Percentiles rank a stretch among this genome's conserved stretches.
phyloP scores from a whole-genome alignment of 192 early-diverging fungal genomes.

The Funneliformis geosporum region DNA sequence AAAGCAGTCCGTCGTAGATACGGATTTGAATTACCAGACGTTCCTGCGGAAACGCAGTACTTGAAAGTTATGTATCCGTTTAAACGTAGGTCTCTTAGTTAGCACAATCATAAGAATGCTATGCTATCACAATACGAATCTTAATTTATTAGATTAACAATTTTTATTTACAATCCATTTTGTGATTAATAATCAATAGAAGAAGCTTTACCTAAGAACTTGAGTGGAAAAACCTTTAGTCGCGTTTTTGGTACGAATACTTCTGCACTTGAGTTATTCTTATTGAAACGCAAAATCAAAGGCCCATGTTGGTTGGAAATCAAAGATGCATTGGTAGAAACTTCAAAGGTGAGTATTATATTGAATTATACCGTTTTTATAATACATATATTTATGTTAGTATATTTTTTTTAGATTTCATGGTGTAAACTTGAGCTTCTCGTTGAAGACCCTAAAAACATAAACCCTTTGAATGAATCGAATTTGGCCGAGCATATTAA shows the following conservation, averaged over 20 bases:
- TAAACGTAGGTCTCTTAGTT: slow-evolving; percentile 45
- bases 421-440: slow-evolving; percentile 86
- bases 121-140: not conserved
- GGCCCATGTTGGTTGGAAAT: slow-evolving; percentile 94
- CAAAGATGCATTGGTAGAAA: slow-evolving; percentile 44
- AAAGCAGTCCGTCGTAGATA: slow-evolving; percentile 80
- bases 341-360: not conserved
- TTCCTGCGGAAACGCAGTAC: slow-evolving; percentile 82
- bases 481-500: slow-evolving; percentile 41
- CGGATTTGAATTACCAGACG: slow-evolving; percentile 82
- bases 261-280: slow-evolving; percentile 85
- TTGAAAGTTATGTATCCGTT: slow-evolving; percentile 86
- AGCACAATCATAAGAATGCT: not conserved
- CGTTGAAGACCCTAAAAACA: slow-evolving; percentile 69
- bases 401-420: slow-evolving; percentile 52
- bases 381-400: not conserved
- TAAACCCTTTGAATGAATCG: slow-evolving; percentile 61
- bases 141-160: not conserved
- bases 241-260: slow-evolving; percentile 88
- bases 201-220: slow-evolving; percentile 55
- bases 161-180: not conserved
- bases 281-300: slow-evolving; percentile 94
- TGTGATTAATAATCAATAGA: slow-evolving; percentile 42
- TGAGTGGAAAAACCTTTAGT: slow-evolving; percentile 75
- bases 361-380: not conserved